A percentile compares a stretch with the other conserved stretches of the same genome.
Evolutionary conservation across 305 asterid species (phyloP).

Genomic region (Fraxinus greggii): DNA sequence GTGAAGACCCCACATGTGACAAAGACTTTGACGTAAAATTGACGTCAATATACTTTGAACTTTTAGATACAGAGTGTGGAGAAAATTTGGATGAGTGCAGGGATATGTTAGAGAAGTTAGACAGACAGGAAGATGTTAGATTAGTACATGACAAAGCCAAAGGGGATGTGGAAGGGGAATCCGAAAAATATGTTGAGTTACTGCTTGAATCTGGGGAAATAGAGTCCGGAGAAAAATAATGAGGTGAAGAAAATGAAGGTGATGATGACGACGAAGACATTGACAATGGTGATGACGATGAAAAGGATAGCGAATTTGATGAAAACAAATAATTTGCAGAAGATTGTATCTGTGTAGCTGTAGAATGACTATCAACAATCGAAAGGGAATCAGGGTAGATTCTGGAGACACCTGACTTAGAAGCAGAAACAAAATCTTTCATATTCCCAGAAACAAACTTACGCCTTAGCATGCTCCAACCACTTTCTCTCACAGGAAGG

Average conservation of each 20-base stretch:
- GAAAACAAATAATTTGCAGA: conserved; percentile 27
- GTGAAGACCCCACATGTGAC: conserved; percentile 32
- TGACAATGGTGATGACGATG: conserved; percentile 30
- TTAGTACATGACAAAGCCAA: conserved; percentile 28
- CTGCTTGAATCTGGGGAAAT: conserved; percentile 42
- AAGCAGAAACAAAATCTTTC: conserved; percentile 51
- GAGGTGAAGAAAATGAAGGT: conserved; percentile 58
- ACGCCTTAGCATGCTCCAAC: conserved; percentile 73
- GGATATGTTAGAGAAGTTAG: conserved; percentile 30
- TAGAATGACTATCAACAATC: conserved; percentile 15
- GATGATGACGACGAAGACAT: conserved; percentile 1
- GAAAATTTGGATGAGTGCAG: conserved; percentile 36
- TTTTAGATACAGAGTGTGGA: conserved; percentile 48
- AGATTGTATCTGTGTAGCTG: conserved; percentile 21
- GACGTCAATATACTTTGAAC: conserved; percentile 49
- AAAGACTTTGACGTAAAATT: conserved; percentile 40
- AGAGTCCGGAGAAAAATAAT: conserved; percentile 49
- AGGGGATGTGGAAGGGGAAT: conserved; percentile 46
- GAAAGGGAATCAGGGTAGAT: conserved; percentile 43
- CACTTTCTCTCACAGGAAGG: conserved; percentile 72
- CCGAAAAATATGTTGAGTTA: conserved; percentile 34
- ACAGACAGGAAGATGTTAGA: conserved; percentile 33
- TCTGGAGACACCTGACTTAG: conserved; percentile 40
- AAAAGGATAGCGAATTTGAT: conserved; percentile 25
- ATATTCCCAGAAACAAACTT: conserved; percentile 45